Base-by-base conservation (phyloP, 257 asterid genomes). In the Petrea volubilis region DNA sequence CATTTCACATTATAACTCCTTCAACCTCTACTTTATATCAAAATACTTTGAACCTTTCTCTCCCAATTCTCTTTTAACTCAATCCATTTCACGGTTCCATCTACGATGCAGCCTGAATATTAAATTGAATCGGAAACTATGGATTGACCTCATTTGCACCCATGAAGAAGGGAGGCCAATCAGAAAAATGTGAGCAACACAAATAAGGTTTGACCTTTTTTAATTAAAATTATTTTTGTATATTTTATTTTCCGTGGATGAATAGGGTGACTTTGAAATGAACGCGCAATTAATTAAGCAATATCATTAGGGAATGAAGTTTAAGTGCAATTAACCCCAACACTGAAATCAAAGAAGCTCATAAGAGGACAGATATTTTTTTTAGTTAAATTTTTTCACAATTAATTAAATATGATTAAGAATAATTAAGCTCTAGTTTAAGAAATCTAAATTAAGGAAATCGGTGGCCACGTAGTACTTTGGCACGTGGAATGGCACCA, bases 261-360 rank as follows among this genome's bases (percentile, higher is more conserved):
- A 74, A 62, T 40, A 70, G 78, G 79, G 79, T 83, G 85, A 80
- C 88, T 80, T 74, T 64, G 27, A 51, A 59, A 58, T 52, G 44
- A 61, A 63, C 57, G 69, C 65, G 74, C 28, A 67, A 64, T 60
- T 58, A 61, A 44, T 64, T 69, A 65, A 44, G 46, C 60, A 70
- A 73, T 41, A 51, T 43, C 25, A 49, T 70, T 28, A 40, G 36
- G 74, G 74, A 70, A 59, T 73, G 73, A 73, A 67, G 82, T 66
- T 50, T n/a, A 53, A 25, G 11, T 41, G 67, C 31, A 43, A 6
- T 70, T 71, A 12, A 81, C 44, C 50, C 36, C 6, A 31, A 40
- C 73, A 70, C 74, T 18, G 34, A 63, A 60, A 71, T 51, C 81
- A 6, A 74, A 25, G 70, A 27, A 72, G 53, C 47, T 1, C 15